A percentile compares a stretch with the other conserved stretches of the same genome.
phyloP scores from a whole-genome alignment of 768 basidiomycete species.

The Psilocybe subaeruginosa region DNA sequence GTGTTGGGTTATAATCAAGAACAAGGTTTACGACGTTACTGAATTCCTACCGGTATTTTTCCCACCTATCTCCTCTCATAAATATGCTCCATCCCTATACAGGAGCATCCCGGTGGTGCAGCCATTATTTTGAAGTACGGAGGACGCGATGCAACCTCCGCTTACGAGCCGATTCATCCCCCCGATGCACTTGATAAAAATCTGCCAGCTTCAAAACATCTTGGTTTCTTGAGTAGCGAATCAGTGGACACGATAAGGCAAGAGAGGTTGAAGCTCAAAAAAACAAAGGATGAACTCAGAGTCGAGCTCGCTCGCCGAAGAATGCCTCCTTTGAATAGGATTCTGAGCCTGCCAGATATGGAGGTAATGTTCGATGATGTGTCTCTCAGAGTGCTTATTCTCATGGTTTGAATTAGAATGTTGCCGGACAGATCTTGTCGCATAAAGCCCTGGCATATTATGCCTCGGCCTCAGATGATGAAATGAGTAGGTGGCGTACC shows the following conservation, averaged over 20 bases:
- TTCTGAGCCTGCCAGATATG: constrained; percentile 80
- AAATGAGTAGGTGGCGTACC: constrained; percentile 58
- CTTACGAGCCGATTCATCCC: constrained; percentile 84
- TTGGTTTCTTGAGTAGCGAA: constrained; percentile 62
- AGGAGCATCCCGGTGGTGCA: constrained; percentile 84
- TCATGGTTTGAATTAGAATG: constrained; percentile 42
- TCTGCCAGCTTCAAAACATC: constrained; percentile 69
- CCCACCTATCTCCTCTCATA: not conserved
- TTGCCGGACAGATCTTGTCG: constrained; percentile 73
- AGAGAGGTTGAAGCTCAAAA: constrained; percentile 42
- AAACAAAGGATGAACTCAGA: constrained; percentile 72
- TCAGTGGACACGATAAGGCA: constrained; percentile 41
- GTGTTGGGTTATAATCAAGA: constrained; percentile 84
- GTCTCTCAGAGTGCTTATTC: not conserved
- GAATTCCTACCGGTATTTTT: constrained; percentile 66
- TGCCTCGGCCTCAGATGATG: constrained; percentile 85
- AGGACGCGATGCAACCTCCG: constrained; percentile 82
- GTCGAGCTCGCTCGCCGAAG: constrained; percentile 61
- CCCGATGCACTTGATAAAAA: constrained; percentile 77
- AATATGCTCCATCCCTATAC: constrained; percentile 5
- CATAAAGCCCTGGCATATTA: constrained; percentile 84
- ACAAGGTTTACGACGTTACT: constrained; percentile 86
- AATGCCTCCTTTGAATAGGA: constrained; percentile 68
- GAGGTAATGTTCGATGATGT: constrained; percentile 53
- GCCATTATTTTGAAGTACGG: constrained; percentile 83